Evolutionary conservation across 371 early-diverging fungal species (phyloP), one percentile per base, ranked within the genome.

Genomic region (Mucor lusitanicus): DNA sequence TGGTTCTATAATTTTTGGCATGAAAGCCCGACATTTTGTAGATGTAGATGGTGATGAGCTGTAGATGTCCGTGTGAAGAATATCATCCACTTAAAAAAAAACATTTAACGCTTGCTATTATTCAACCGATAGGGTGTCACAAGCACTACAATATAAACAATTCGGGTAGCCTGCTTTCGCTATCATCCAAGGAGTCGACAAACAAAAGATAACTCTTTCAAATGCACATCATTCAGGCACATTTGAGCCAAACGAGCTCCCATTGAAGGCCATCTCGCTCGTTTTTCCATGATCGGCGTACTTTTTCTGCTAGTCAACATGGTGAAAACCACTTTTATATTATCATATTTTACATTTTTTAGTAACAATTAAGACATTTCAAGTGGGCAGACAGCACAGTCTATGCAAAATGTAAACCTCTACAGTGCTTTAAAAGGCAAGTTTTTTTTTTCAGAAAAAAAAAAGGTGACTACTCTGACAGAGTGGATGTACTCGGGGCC

Each of bases 401-500:
- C 50, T 39, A 55, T 63, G 64, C 64, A 63, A 63, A 63, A 33
- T 33, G 25, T 25, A 50, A 37, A 61, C 27, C 48, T 28, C n/a
- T 48, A 6, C 25, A 59, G 9, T 19, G 25, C 69, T 63, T 69
- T 63, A 69, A 59, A 69, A 69, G 69, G 69, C 59, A 69, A 63
- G 64, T 28, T 63, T 63, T 60, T 70, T 70, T 70, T 70, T 70
- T 57, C 21, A 1, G 1, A 5, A 48, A 65, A 70, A 69, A 69
- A 70, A 70, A 61, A 23, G 42, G 76, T 75, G 76, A 75, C 76
- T 75, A 70, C 70, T 72, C 66, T 75, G 76, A 75, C 76, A 75
- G 76, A 75, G 76, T 75, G 76, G 76, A 75, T 67, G 61, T 65
- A 67, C 76, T 75, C 76, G 76, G 76, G 76, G 13, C 70, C 69